Evolutionary conservation across 2,329 filamentous ascomycete genomes (phyloP).

Genomic region (Monilinia aucupariae): DNA sequence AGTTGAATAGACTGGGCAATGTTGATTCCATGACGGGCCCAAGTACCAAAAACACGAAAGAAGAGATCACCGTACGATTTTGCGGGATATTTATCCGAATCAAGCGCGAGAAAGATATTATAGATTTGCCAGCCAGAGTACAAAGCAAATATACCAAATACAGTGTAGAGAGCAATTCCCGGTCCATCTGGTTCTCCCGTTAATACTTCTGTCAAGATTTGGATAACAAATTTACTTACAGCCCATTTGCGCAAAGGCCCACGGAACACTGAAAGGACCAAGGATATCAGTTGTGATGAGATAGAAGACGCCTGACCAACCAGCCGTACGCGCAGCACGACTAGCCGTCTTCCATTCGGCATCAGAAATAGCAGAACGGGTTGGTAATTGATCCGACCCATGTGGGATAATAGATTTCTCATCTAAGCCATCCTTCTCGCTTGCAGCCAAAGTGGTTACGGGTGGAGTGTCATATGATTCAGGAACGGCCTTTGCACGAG

Average conservation of each 20-base stretch:
- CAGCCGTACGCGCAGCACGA: constrained; percentile 25
- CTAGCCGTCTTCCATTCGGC: constrained; percentile 27
- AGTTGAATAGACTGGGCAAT: constrained; percentile 23
- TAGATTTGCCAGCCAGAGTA: constrained; percentile 29
- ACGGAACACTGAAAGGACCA: constrained; percentile 26
- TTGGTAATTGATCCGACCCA: background rate
- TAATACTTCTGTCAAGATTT: background rate
- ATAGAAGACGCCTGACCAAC: constrained; percentile 26
- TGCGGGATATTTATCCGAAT: constrained; percentile 24
- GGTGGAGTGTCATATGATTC: constrained; percentile 4
- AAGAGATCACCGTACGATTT: constrained; percentile 27
- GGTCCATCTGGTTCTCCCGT: constrained; percentile 13
- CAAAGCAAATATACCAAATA: constrained; percentile 24
- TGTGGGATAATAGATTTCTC: constrained; percentile 2
- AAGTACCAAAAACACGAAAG: constrained; percentile 23
- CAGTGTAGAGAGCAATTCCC: constrained; percentile 26
- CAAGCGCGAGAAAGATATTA: constrained; percentile 22
- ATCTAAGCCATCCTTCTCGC: constrained; percentile 1
- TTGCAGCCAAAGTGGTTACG: background rate
- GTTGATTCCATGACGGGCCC: constrained; percentile 25
- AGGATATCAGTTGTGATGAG: constrained; percentile 30
- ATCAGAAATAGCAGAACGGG: constrained; percentile 16
- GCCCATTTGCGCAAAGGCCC: constrained; percentile 23
- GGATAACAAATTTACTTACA: constrained; percentile 4
- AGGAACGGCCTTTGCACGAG: background rate